A percentile compares a stretch with the other conserved stretches of the same genome.
phyloP scores from a whole-genome alignment of 208 protist genomes.

The Vickermania spadyakhi region DNA sequence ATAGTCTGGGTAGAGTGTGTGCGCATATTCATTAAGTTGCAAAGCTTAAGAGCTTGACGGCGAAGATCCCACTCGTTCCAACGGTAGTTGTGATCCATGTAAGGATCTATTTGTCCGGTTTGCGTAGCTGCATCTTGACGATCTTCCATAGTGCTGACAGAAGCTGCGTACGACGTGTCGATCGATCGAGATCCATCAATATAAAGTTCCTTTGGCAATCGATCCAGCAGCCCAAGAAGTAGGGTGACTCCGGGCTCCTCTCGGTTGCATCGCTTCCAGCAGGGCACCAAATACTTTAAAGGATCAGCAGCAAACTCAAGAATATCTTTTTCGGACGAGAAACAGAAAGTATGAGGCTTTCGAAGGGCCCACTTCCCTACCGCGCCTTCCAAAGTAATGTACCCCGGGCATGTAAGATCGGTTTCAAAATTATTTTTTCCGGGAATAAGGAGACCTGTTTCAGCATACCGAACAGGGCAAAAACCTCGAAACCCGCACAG shows the following conservation, averaged over 20 bases:
- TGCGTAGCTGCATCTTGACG: constrained; percentile 46
- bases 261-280: constrained; percentile 21
- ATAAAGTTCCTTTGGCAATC: constrained; percentile 73
- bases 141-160: background rate
- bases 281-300: constrained; percentile 30
- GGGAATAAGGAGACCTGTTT: constrained; percentile 27
- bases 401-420: constrained; percentile 18
- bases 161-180: constrained; percentile 17
- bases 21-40: constrained; percentile 82
- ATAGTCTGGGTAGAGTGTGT: constrained; percentile 80
- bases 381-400: constrained; percentile 39
- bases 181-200: constrained; percentile 52
- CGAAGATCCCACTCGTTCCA: constrained; percentile 93
- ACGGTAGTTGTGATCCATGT: constrained; percentile 84
- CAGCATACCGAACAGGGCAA: constrained; percentile 41
- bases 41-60: constrained; percentile 83
- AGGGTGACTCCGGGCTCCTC: constrained; percentile 29
- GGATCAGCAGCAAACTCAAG: constrained; percentile 37
- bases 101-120: constrained; percentile 81
- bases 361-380: constrained; percentile 10
- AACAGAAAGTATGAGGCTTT: constrained; percentile 34
- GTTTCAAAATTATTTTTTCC: constrained; percentile 8
- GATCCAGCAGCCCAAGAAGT: constrained; percentile 40
- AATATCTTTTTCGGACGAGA: constrained; percentile 25
- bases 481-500: constrained; percentile 47